Conservation (phyloP, 2,329 filamentous ascomycete genomes). For the Hymenoscyphus occultus region DNA sequence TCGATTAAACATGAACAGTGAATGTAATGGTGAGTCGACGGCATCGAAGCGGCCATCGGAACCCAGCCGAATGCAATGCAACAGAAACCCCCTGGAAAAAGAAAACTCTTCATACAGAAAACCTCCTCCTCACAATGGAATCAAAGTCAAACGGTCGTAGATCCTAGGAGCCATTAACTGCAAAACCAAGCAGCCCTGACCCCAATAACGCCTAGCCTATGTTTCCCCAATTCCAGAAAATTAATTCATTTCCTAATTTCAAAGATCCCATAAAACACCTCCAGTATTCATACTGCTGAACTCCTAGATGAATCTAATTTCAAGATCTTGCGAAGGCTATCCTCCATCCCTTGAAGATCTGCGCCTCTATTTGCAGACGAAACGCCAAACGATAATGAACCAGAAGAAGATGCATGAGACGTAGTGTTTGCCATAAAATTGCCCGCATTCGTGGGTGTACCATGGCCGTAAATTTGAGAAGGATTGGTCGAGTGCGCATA, state of each 20-base stretch:
- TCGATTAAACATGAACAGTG: background rate
- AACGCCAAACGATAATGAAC: constrained; percentile 21
- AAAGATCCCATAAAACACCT: constrained; percentile 13
- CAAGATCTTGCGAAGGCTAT: constrained; percentile 36
- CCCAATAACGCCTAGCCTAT: constrained; percentile 19
- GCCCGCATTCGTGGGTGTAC: constrained; percentile 17
- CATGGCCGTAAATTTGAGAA: constrained; percentile 25
- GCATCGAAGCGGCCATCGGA: constrained; percentile 1
- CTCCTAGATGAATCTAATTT: constrained; percentile 31
- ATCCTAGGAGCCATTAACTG: constrained; percentile 11
- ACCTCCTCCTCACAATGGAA: constrained; percentile 16
- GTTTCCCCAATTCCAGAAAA: constrained; percentile 25
- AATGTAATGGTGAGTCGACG: constrained; percentile 5
- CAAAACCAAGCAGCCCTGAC: constrained; percentile 22
- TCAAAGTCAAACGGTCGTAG: constrained; percentile 14
- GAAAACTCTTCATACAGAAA: constrained; percentile 15
- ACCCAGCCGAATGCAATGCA: background rate
- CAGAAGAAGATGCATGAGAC: constrained; percentile 22
- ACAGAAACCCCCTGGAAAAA: background rate
- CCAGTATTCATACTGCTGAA: constrained; percentile 12
- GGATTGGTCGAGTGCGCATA: constrained; percentile 26
- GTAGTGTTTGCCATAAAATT: constrained; percentile 17
- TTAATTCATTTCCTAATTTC: constrained; percentile 26
- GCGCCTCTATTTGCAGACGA: constrained; percentile 24
- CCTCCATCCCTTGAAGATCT: constrained; percentile 35